A percentile compares a stretch with the other conserved stretches of the same genome.
Evolutionary conservation across 441 rosid species (phyloP).

Genomic region (Hypseocharis bilobata): DNA sequence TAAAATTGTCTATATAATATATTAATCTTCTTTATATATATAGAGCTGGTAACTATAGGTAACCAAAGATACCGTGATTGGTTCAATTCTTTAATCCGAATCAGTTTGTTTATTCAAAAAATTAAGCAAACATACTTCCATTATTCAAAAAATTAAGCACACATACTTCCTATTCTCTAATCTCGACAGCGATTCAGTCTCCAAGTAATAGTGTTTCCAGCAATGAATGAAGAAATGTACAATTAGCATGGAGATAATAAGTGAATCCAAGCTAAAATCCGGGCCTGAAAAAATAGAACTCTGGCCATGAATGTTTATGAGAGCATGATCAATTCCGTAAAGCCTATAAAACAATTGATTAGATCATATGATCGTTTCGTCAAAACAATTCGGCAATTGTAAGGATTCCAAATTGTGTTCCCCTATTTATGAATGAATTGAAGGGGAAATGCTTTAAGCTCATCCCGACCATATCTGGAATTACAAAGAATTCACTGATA

Average conservation of each 20-base stretch:
- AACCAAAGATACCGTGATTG: background rate
- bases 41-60: background rate
- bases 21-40: background rate
- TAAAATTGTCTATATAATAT: background rate
- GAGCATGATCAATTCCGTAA: background rate
- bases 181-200: too few species aligned
- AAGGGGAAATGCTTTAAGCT: background rate
- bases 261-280: background rate
- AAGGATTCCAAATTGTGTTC: conserved; percentile 5
- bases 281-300: too few species aligned
- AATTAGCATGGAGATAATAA: background rate
- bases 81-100: background rate
- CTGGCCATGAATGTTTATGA: background rate
- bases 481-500: background rate
- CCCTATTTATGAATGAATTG: conserved; percentile 10
- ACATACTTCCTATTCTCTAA: background rate
- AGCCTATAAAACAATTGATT: background rate
- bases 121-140: background rate
- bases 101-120: background rate
- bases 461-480: background rate
- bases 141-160: background rate
- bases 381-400: background rate
- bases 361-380: conserved; percentile 1
- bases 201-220: too few species aligned
- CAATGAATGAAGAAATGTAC: too few species aligned